These are phyloP conservation scores for Trichosporon sp. DNA, from an alignment of 1,284 basidiomycete species.

Conservation along the genomic window DNA sequence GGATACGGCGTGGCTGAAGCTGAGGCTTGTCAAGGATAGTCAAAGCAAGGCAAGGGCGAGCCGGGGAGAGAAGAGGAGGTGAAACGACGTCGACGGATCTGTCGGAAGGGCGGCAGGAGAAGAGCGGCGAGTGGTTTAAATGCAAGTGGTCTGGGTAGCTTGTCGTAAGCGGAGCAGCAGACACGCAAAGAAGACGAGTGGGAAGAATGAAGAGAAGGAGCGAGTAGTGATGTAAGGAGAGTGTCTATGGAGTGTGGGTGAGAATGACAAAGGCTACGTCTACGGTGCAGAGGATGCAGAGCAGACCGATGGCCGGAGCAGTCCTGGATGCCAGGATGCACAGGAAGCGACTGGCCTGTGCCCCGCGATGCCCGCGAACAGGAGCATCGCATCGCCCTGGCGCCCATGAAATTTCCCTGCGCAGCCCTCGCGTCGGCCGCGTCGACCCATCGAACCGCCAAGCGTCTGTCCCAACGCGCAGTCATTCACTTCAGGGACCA, in stretches of 20 bases:
- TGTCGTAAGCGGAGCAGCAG: slow-evolving; percentile 5
- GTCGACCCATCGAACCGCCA: background rate
- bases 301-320: too few relatives aligned
- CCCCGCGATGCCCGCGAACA: background rate
- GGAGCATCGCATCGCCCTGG: background rate
- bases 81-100: slow-evolving; percentile 8
- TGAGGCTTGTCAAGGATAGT: background rate
- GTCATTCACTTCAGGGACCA: slow-evolving; percentile 6
- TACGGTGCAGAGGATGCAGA: background rate
- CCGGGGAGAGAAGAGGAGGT: background rate
- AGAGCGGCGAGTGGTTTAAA: background rate
- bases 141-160: background rate
- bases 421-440: background rate
- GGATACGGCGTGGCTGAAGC: slow-evolving; percentile 4
- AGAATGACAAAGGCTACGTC: slow-evolving; percentile 6
- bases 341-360: slow-evolving; percentile 1
- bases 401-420: background rate
- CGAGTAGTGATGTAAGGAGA: background rate
- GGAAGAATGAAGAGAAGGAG: slow-evolving; percentile 3
- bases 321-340: background rate
- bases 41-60: background rate
- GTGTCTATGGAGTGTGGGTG: background rate
- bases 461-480: slow-evolving; percentile 7
- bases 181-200: background rate
- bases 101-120: background rate